phyloP scores from a whole-genome alignment of 208 protist species.

The Crithidia sp. region DNA sequence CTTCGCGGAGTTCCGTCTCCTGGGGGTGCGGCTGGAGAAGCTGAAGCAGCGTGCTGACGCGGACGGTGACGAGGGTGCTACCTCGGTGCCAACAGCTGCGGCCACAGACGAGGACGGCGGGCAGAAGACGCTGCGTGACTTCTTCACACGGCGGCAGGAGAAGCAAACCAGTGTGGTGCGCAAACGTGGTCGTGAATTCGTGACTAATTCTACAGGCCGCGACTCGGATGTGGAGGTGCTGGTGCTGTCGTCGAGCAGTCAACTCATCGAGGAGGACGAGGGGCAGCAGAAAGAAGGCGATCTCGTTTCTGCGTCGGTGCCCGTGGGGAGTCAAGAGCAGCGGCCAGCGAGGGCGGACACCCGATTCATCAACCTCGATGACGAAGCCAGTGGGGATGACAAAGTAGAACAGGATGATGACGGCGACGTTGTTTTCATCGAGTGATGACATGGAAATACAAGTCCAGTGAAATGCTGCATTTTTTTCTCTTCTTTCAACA shows the following conservation, averaged over 20 bases:
- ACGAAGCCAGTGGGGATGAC: neutral
- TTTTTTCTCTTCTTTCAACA: neutral
- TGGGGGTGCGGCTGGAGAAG: constrained; percentile 73
- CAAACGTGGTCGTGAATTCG: neutral
- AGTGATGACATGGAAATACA: neutral
- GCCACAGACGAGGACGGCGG: neutral
- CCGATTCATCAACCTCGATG: neutral
- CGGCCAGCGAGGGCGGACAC: neutral
- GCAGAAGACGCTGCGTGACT: constrained; percentile 28
- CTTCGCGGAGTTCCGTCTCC: constrained; percentile 67
- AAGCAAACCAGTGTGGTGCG: neutral
- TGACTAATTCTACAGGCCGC: too few species aligned
- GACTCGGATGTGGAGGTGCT: constrained; percentile 16
- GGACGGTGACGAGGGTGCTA: constrained; percentile 6
- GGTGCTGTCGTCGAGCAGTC: constrained; percentile 20
- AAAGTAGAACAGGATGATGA: constrained; percentile 9
- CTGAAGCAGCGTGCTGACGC: constrained; percentile 40
- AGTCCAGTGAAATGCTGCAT: too few species aligned
- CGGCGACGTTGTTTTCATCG: constrained; percentile 36
- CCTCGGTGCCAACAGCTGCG: neutral
- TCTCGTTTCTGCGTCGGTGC: too few species aligned
- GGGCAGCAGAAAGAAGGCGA: neutral
- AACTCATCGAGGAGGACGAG: neutral
- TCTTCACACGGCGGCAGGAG: constrained; percentile 18
- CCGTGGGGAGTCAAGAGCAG: too few species aligned